Evolutionary conservation across 805 yeast genomes (phyloP), one percentile per base, ranked within the genome.

Genomic region (Kodamaea kakaduensis): DNA sequence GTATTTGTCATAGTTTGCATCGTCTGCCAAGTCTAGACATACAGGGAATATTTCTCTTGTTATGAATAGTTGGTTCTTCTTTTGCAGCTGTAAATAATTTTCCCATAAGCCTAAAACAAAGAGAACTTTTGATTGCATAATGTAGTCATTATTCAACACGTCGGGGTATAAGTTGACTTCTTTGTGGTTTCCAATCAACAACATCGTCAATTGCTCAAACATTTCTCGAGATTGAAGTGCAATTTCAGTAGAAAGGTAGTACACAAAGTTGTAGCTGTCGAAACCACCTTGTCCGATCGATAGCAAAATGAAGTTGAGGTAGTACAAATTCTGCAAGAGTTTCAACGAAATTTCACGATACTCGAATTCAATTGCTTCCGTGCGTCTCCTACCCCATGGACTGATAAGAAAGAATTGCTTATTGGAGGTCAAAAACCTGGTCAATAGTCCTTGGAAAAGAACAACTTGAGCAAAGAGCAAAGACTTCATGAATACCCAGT

Each of bases 271-370:
- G 52, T 77, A 81, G 9, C 75, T 67, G 38, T 76, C 77, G 48
- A 78, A 78, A 3, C 84, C 84, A 4, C 83, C 84, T 16, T 73
- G 71, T 0, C 85, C 85, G 6, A 78, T 69, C 15, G 71, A 59
- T 18, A 71, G 66, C 17, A 77, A 47, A 6, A 78, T 58, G 42
- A 70, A 76, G 42, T 73, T 66, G 33, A 69, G 30, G 41, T 69
- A 54, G 47, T 63, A 75, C 9, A 77, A 54, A 5, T 59, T 50
- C 28, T 62, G 62, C 21, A 75, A 47, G 0, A 73, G 52, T 18
- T 48, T 46, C 27, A 49, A 41, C 19, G 64, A 44, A 7, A 61
- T 44, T 15, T 55, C 51, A 8, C 48, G 38, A 36, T 61, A 62
- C 21, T 58, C 54, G 6, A 16, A 25, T 29, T 58, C 62, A n/a